Evolutionary conservation across 2,329 filamentous ascomycete species (phyloP), one percentile per base, ranked within the genome.

Genomic region (Phaeosphaeria sp.): DNA sequence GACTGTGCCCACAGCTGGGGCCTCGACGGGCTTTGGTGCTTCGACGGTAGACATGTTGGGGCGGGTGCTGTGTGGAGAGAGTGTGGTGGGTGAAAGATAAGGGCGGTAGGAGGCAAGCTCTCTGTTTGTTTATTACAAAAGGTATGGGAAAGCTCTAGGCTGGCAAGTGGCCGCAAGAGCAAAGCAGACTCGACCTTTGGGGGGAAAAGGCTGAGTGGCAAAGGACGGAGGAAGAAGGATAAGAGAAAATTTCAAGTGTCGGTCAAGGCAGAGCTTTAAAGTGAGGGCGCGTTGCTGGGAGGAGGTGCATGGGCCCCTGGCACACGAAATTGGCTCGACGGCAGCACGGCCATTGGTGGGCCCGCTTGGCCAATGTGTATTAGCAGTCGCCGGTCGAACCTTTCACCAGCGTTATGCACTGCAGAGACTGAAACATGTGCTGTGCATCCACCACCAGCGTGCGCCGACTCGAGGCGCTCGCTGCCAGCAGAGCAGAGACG

Each of bases 1-100:
- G 41, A 72, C 69, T 56, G 73, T 66, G 58, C 73, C 82, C 46
- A 58, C 65, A 62, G 68, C 65, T 52, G 68, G 55, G 54, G 58
- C 58, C 78, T 88, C 88, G 71, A 85, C 83, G 76, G 88, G 85
- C 83, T 92, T 92, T 80, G 88, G 85, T 79, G 82, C 83, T 75
- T 92, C 89, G 81, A 89, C 88, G 81, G 90, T 87, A 65, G 71
- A 73, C 89, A 92, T 92, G 84, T 72, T 60, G 54, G 43, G 15
- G 22, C 9, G 25, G 5, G 39, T 49, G 17, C 23, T n/a, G 33
- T 36, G 27, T 51, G 33, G 18, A 65, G 64, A 56, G 57, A 46
- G 49, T 58, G 43, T 54, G 59, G 39, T 55, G 49, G 39, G 50
- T 50, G 52, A 56, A 60, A 58, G 62, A 59, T 60, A 64, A 67